phyloP scores from a whole-genome alignment of 1,284 basidiomycete genomes.

The Boletus sp. region DNA sequence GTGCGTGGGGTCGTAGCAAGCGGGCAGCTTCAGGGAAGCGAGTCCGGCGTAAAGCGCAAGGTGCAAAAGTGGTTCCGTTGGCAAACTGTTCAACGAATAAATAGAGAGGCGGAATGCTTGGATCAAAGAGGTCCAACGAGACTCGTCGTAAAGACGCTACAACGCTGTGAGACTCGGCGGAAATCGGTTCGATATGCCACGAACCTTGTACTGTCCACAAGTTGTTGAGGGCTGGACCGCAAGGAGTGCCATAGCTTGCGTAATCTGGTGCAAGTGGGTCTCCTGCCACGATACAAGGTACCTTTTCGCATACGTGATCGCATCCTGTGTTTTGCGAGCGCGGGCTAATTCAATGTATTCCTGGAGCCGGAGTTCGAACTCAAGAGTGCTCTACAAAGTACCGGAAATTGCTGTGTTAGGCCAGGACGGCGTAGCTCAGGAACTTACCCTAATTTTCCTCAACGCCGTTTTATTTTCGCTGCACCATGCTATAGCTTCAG shows the following conservation, averaged over 20 bases:
- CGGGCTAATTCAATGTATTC: slow-evolving; percentile 94
- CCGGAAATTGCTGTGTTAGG: slow-evolving; percentile 16
- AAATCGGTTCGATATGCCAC: slow-evolving; percentile 34
- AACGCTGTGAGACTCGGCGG: slow-evolving; percentile 14
- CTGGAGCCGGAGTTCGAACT: slow-evolving; percentile 94
- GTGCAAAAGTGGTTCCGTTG: slow-evolving; percentile 82
- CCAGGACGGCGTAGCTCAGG: slow-evolving; percentile 8
- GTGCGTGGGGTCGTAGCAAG: slow-evolving; percentile 63
- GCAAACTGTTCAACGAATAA: slow-evolving; percentile 81
- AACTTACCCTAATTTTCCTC: slow-evolving; percentile 81
- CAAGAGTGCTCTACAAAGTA: slow-evolving; percentile 76
- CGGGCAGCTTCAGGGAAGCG: slow-evolving; percentile 81
- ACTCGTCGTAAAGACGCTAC: slow-evolving; percentile 78
- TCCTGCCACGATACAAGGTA: slow-evolving; percentile 83
- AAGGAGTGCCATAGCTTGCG: slow-evolving; percentile 74
- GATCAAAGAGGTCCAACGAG: slow-evolving; percentile 74
- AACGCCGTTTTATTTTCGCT: slow-evolving; percentile 93
- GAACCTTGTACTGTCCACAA: slow-evolving; percentile 65
- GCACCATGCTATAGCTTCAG: slow-evolving; percentile 93
- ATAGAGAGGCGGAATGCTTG: slow-evolving; percentile 81
- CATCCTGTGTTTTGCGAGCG: slow-evolving; percentile 63
- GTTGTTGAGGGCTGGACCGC: slow-evolving; percentile 67
- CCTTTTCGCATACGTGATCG: slow-evolving; percentile 84
- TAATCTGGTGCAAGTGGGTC: slow-evolving; percentile 74
- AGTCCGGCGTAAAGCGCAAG: slow-evolving; percentile 88